A percentile compares a stretch with the other conserved stretches of the same genome.
phyloP scores from a whole-genome alignment of 345 rosid species.

The Populus tremula region DNA sequence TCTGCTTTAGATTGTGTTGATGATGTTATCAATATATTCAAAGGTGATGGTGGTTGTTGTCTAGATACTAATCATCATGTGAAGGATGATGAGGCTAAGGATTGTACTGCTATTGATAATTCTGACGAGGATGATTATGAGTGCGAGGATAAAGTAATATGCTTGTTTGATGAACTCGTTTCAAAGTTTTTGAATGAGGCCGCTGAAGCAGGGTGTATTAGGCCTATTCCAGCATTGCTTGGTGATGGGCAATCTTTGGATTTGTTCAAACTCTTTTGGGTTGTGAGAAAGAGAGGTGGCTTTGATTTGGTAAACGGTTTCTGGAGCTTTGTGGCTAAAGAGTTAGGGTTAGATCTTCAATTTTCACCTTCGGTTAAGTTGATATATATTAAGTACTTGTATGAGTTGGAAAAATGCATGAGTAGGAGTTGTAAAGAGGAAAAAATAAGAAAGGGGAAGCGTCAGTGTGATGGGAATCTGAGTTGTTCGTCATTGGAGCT shows the following conservation, averaged over 20 bases:
- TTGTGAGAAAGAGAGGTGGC: slow-evolving; percentile 61
- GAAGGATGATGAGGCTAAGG: slow-evolving; percentile 18
- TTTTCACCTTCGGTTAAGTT: slow-evolving; percentile 43
- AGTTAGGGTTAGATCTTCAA: slow-evolving; percentile 44
- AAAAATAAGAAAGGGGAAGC: slow-evolving; percentile 25
- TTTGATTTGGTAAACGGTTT: slow-evolving; percentile 50
- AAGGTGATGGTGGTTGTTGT: slow-evolving; percentile 17
- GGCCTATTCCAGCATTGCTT: slow-evolving; percentile 48
- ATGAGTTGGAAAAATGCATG: slow-evolving; percentile 53
- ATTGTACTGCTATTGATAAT: not conserved
- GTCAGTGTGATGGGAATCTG: slow-evolving; percentile 22
- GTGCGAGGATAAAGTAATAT: slow-evolving; percentile 33
- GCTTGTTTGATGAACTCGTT: slow-evolving; percentile 54
- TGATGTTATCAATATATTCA: not conserved
- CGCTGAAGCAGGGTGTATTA: slow-evolving; percentile 32
- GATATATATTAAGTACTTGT: slow-evolving; percentile 54
- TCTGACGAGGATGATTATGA: slow-evolving; percentile 24
- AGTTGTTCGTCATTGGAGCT: slow-evolving; percentile 38
- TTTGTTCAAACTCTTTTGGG: slow-evolving; percentile 61
- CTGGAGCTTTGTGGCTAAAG: slow-evolving; percentile 52
- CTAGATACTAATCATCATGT: slow-evolving; percentile 12
- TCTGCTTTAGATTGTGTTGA: slow-evolving; percentile 32
- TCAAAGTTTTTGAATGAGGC: slow-evolving; percentile 43
- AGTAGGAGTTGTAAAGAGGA: slow-evolving; percentile 19
- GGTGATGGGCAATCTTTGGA: slow-evolving; percentile 51